Percentiles rank a stretch among this genome's conserved stretches.
phyloP scores from a whole-genome alignment of 176 grass and related monocot genomes.

The Phyllostachys edulis region DNA sequence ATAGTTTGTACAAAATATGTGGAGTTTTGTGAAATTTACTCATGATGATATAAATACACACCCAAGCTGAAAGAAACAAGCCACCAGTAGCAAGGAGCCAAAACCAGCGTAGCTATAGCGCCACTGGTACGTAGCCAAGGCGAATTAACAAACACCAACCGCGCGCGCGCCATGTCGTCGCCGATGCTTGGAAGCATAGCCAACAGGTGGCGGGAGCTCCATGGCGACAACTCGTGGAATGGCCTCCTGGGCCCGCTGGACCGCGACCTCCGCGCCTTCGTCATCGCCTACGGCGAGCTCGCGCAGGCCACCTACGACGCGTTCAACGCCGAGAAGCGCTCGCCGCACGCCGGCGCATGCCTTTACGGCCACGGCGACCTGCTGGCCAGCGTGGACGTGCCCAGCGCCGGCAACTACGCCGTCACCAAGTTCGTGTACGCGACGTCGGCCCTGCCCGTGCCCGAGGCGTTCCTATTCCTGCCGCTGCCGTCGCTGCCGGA shows the following conservation, averaged over 20 bases:
- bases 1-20: too few species aligned
- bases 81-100: not conserved
- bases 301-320: slow-evolving; percentile 63
- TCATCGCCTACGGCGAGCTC: slow-evolving; percentile 79
- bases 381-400: slow-evolving; percentile 10
- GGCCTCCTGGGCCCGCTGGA: slow-evolving; percentile 75
- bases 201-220: slow-evolving; percentile 71
- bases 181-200: slow-evolving; percentile 51
- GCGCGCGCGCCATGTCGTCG: slow-evolving; percentile 13
- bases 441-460: slow-evolving; percentile 48
- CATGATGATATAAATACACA: slow-evolving; percentile 6
- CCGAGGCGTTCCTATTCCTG: slow-evolving; percentile 64
- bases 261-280: slow-evolving; percentile 57
- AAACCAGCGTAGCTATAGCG: not conserved
- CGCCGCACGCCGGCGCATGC: slow-evolving; percentile 67
- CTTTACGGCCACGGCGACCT: slow-evolving; percentile 43
- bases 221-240: slow-evolving; percentile 55
- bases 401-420: slow-evolving; percentile 35
- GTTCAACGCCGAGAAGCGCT: slow-evolving; percentile 66
- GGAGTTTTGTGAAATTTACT: too few species aligned
- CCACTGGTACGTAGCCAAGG: not conserved
- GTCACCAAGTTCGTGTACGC: slow-evolving; percentile 85
- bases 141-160: not conserved
- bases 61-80: not conserved
- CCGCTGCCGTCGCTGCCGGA: slow-evolving; percentile 27